phyloP scores from a whole-genome alignment of 768 basidiomycete species.

The Suillus weaverae region DNA sequence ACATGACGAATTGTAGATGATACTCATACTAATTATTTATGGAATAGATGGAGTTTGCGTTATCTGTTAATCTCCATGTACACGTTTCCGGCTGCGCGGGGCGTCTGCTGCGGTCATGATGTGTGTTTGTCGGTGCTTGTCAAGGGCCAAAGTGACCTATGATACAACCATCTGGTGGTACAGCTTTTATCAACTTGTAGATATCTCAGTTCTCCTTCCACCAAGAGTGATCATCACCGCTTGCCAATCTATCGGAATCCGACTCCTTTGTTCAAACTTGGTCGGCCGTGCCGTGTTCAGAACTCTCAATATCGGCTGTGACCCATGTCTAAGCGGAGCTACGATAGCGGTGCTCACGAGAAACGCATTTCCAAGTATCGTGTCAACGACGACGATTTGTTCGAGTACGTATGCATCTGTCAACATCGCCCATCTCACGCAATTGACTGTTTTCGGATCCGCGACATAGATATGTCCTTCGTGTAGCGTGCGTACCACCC shows the following conservation, averaged over 20 bases:
- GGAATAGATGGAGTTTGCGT: constrained; percentile 18
- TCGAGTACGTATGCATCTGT: constrained; percentile 57
- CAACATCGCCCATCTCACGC: not conserved
- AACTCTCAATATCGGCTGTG: constrained; percentile 11
- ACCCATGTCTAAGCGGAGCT: constrained; percentile 64
- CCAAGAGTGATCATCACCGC: not conserved
- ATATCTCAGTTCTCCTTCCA: constrained; percentile 3
- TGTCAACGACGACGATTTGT: constrained; percentile 83
- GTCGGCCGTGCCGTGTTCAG: not conserved
- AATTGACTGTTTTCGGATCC: constrained; percentile 14
- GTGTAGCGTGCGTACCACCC: constrained; percentile 69
- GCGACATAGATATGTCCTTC: constrained; percentile 66
- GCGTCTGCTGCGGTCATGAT: not conserved
- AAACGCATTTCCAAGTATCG: constrained; percentile 73
- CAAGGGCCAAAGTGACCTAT: not conserved
- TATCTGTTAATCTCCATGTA: not conserved
- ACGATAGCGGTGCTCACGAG: constrained; percentile 68
- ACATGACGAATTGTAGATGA: constrained; percentile 32
- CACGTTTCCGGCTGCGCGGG: no score
- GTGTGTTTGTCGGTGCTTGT: constrained; percentile 30
- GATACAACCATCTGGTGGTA: not conserved
- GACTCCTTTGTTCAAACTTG: constrained; percentile 1
- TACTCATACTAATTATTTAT: constrained; percentile 4
- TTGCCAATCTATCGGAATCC: not conserved
- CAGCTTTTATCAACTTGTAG: not conserved